Percentiles rank a stretch among this genome's conserved stretches.
Conservation (phyloP, 164 flowering plant genomes). For the Dillenia suffruticosa region DNA sequence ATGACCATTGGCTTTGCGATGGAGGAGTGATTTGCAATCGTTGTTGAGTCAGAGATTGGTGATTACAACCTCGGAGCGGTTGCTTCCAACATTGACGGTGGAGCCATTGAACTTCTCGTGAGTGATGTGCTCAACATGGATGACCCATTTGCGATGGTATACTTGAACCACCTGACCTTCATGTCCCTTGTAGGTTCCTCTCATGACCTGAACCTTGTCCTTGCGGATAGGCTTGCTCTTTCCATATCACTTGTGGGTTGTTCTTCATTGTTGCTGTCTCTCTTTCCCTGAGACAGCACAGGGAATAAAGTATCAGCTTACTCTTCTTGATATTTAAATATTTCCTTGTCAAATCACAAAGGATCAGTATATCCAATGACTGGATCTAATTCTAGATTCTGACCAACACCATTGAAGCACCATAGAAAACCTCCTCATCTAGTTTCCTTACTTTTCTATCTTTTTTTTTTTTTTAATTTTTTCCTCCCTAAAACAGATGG, state of each 20-base stretch:
- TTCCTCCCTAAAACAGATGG: too few species aligned
- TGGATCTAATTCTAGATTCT: too few species aligned
- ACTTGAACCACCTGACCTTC: constrained; percentile 61
- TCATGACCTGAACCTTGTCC: constrained; percentile 3
- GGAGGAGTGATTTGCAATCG: neutral
- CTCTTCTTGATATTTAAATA: too few species aligned
- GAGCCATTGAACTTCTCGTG: neutral
- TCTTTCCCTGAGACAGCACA: neutral
- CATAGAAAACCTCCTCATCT: too few species aligned
- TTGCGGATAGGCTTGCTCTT: neutral
- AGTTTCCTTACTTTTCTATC: too few species aligned
- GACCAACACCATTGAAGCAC: too few species aligned
- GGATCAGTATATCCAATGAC: too few species aligned
- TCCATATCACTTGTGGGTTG: neutral
- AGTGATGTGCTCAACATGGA: neutral
- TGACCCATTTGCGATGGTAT: constrained; percentile 27
- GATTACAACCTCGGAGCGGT: neutral
- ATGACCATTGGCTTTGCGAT: neutral
- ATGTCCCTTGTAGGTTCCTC: constrained; percentile 4
- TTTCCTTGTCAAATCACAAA: too few species aligned
- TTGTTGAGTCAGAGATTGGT: neutral
- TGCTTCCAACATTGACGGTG: neutral
- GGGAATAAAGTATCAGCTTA: too few species aligned
- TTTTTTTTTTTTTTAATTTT: too few species aligned
- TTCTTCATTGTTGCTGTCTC: neutral